phyloP scores from a whole-genome alignment of 2,329 filamentous ascomycete genomes.

The Phialocephala subalpina region DNA sequence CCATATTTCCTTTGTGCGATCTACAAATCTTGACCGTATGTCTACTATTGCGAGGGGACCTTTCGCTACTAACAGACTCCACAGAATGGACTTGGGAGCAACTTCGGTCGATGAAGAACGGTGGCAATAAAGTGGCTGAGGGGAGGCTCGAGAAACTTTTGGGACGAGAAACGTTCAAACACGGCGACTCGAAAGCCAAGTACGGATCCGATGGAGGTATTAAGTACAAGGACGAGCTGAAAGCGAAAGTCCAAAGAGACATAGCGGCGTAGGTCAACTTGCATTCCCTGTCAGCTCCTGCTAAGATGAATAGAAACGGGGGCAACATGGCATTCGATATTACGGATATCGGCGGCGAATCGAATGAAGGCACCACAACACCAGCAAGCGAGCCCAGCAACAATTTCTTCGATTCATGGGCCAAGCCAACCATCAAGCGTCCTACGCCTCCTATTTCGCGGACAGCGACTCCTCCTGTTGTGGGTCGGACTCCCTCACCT shows the following conservation, averaged over 20 bases:
- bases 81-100: constrained; percentile 99
- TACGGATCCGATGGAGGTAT: constrained; percentile 76
- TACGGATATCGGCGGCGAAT: constrained; percentile 71
- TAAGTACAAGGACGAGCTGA: constrained; percentile 91
- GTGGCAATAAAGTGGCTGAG: no score
- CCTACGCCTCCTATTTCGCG: constrained; percentile 93
- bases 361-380: constrained; percentile 72
- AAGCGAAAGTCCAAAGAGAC: constrained; percentile 75
- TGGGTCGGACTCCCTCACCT: constrained; percentile 85
- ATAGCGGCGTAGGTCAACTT: neutral
- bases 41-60: no score
- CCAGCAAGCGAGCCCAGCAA: constrained; percentile 85
- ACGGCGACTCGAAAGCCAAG: constrained; percentile 85
- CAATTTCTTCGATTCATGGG: constrained; percentile 99
- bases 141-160: constrained; percentile 99
- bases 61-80: constrained; percentile 29
- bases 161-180: constrained; percentile 94
- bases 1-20: constrained; percentile 98
- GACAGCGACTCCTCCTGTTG: constrained; percentile 82
- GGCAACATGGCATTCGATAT: constrained; percentile 57
- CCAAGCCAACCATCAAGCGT: constrained; percentile 96
- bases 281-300: neutral
- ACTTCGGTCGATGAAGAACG: constrained; percentile 65
- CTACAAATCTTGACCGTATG: constrained; percentile 97
- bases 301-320: neutral